A percentile compares a stretch with the other conserved stretches of the same genome.
These are phyloP conservation scores for Silene vulgaris DNA, from an alignment of 179 eudicot genomes.

Conservation along the genomic window DNA sequence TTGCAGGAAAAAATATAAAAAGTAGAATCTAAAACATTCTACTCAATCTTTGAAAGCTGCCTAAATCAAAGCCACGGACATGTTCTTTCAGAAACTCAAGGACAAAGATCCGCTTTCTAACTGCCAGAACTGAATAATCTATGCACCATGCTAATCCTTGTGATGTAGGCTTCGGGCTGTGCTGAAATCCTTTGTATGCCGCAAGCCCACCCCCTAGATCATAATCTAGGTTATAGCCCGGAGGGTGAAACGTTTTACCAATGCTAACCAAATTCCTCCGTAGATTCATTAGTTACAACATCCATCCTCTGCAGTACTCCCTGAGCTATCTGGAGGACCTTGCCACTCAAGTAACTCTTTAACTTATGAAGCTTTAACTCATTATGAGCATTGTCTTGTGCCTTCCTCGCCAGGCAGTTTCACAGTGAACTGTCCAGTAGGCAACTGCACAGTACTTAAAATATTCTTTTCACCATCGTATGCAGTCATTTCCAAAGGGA, in stretches of 20 bases:
- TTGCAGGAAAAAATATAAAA: not conserved
- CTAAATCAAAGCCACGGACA: slow-evolving; percentile 18
- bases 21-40: too few relatives aligned
- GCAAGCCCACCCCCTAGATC: slow-evolving; percentile 43
- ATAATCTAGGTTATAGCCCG: slow-evolving; percentile 12
- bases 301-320: slow-evolving; percentile 63
- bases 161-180: slow-evolving; percentile 49
- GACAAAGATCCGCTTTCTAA: slow-evolving; percentile 47
- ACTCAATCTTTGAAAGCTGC: slow-evolving; percentile 10
- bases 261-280: slow-evolving; percentile 40
- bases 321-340: slow-evolving; percentile 40
- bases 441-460: slow-evolving; percentile 44
- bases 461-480: slow-evolving; percentile 72
- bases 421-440: slow-evolving; percentile 43
- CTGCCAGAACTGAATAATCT: slow-evolving; percentile 59
- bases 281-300: slow-evolving; percentile 64
- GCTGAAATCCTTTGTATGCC: slow-evolving; percentile 55
- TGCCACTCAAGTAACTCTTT: slow-evolving; percentile 43
- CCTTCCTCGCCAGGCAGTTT: slow-evolving; percentile 42
- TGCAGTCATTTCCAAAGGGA: slow-evolving; percentile 43
- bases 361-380: slow-evolving; percentile 48
- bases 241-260: slow-evolving; percentile 46
- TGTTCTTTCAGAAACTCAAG: slow-evolving; percentile 48
- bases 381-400: slow-evolving; percentile 27
- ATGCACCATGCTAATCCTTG: slow-evolving; percentile 57